These are phyloP conservation scores for Rhododendron kiyosumense DNA, from an alignment of 148 eudicot genomes.

Conservation along the genomic window DNA sequence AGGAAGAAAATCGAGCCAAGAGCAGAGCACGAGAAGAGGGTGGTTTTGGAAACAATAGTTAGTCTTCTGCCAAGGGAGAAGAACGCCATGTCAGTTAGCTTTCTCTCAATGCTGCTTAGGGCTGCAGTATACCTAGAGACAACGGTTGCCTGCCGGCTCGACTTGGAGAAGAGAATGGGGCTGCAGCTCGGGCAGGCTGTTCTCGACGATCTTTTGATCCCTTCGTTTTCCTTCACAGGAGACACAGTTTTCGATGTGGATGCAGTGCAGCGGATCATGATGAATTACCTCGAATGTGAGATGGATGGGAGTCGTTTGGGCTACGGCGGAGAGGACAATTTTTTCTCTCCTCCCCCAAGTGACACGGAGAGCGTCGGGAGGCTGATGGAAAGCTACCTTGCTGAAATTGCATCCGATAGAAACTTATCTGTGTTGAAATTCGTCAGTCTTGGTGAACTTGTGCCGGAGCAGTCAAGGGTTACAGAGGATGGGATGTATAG, in stretches of 20 bases:
- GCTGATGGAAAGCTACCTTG: conserved; percentile 75
- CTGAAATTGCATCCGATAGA: conserved; percentile 81
- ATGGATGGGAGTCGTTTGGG: conserved; percentile 32
- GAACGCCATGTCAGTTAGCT: conserved; percentile 72
- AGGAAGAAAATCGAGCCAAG: conserved; percentile 73
- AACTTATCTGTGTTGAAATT: conserved; percentile 62
- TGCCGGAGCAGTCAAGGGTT: conserved; percentile 69
- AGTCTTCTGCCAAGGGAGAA: conserved; percentile 83
- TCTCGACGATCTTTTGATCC: conserved; percentile 81
- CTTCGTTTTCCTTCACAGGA: conserved; percentile 71
- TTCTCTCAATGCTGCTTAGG: conserved; percentile 84
- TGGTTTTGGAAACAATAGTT: conserved; percentile 78
- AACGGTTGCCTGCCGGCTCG: conserved; percentile 83
- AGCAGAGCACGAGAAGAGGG: conserved; percentile 84
- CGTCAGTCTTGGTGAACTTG: conserved; percentile 58
- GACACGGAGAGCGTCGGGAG: conserved; percentile 69
- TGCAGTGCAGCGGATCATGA: conserved; percentile 66
- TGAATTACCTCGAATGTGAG: conserved; percentile 56
- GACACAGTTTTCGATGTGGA: conserved; percentile 85
- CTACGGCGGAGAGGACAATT: conserved; percentile 25
- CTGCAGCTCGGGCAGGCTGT: conserved; percentile 77
- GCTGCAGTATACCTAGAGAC: conserved; percentile 77
- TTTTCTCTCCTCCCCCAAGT: conserved; percentile 26
- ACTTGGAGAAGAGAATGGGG: conserved; percentile 85
- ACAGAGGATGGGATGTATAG: conserved; percentile 90